Conservation (phyloP, 176 grass and related monocot species). For the Phoenix roebelenii region DNA sequence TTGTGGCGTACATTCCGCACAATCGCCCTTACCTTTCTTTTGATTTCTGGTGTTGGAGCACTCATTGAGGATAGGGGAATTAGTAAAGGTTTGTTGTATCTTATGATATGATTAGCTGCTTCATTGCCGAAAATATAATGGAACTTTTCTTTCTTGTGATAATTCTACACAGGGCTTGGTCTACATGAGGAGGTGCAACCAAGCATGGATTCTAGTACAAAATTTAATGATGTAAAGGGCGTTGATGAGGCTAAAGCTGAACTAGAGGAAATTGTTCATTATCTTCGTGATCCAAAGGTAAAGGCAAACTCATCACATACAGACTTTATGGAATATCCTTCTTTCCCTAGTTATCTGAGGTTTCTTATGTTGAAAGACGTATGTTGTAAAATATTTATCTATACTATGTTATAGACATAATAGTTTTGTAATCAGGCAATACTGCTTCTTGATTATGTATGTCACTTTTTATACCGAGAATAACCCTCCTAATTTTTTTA, state of each 20-base stretch:
- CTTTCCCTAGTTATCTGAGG: no score
- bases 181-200: conserved; percentile 89
- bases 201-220: conserved; percentile 73
- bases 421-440: no score
- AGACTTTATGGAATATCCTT: not conserved
- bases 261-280: conserved; percentile 99
- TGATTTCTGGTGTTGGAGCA: conserved; percentile 88
- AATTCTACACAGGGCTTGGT: conserved; percentile 51
- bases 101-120: not conserved
- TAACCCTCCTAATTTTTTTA: no score
- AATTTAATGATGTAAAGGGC: conserved; percentile 94
- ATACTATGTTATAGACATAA: no score
- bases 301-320: conserved; percentile 1
- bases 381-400: no score
- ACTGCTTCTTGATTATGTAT: no score
- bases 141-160: conserved; percentile 9
- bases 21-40: conserved; percentile 77
- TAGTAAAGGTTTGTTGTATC: conserved; percentile 63
- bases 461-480: no score
- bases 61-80: conserved; percentile 91
- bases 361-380: no score
- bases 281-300: conserved; percentile 96
- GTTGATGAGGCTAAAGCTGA: conserved; percentile 96
- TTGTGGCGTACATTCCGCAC: conserved; percentile 91
- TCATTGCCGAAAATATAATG: not conserved